Evolutionary conservation across 2,329 filamentous ascomycete species (phyloP).

Genomic region (Myriosclerotinia scirpicola): DNA sequence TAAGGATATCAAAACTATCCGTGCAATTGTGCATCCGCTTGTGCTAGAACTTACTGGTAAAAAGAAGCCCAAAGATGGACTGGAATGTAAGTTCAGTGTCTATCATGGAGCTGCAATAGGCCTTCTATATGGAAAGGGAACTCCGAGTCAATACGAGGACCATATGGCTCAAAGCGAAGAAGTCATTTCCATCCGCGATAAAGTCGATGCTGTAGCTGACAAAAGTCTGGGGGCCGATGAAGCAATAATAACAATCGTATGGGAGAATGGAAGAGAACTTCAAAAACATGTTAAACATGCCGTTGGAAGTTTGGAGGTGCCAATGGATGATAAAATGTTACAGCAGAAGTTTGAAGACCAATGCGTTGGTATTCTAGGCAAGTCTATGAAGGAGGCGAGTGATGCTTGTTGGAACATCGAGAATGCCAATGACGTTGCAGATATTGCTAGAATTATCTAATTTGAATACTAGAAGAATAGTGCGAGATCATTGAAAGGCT

Average conservation of each 20-base stretch:
- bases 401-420: constrained; percentile 40
- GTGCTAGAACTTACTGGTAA: constrained; percentile 55
- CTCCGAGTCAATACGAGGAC: constrained; percentile 53
- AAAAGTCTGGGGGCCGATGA: constrained; percentile 46
- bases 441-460: constrained; percentile 21
- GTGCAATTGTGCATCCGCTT: constrained; percentile 51
- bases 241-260: constrained; percentile 43
- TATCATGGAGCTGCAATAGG: constrained; percentile 55
- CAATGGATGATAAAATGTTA: constrained; percentile 49
- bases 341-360: constrained; percentile 53
- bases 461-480: neutral
- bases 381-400: constrained; percentile 42
- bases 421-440: constrained; percentile 39
- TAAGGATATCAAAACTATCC: constrained; percentile 44
- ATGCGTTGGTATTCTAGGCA: constrained; percentile 45
- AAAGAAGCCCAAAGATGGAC: constrained; percentile 48
- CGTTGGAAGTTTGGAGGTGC: constrained; percentile 50
- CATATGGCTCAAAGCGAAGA: constrained; percentile 45
- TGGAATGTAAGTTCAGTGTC: constrained; percentile 56
- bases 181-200: constrained; percentile 47
- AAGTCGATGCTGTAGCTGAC: constrained; percentile 47
- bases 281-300: constrained; percentile 51
- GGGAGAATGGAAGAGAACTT: constrained; percentile 43
- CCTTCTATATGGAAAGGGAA: constrained; percentile 51
- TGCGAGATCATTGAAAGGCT: neutral